Conservation (phyloP, 2,329 filamentous ascomycete genomes). For the Proliferodiscus dingleyae region DNA sequence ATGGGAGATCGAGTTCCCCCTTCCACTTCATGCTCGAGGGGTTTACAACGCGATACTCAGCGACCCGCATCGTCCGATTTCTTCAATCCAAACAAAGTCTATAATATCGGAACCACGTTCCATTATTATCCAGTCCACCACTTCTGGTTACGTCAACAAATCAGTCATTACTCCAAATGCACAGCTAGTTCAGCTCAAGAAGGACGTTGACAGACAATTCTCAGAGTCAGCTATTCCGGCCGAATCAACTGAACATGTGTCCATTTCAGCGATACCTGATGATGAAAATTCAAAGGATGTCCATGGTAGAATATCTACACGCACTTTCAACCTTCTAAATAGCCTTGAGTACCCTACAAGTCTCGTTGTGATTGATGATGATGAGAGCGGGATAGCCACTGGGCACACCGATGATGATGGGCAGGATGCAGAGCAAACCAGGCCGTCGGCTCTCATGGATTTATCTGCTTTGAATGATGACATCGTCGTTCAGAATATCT, state of each 20-base stretch:
- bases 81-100: neutral
- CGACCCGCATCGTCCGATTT: neutral
- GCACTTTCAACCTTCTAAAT: neutral
- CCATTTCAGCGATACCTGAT: neutral
- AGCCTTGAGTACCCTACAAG: neutral
- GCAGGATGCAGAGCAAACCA: neutral
- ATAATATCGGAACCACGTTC: too few species aligned
- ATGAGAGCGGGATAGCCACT: neutral
- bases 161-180: neutral
- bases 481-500: neutral
- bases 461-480: neutral
- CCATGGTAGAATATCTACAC: neutral
- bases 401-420: neutral
- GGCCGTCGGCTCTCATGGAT: neutral
- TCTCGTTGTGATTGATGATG: conserved; percentile 1
- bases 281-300: neutral
- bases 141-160: too few species aligned
- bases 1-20: neutral
- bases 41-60: neutral
- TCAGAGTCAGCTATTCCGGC: neutral
- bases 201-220: neutral
- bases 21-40: neutral
- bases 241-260: neutral
- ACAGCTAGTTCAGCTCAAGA: neutral
- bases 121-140: neutral